Conservation (phyloP, 495 filamentous ascomycete genomes). For the Podospora pseudopauciseta region DNA sequence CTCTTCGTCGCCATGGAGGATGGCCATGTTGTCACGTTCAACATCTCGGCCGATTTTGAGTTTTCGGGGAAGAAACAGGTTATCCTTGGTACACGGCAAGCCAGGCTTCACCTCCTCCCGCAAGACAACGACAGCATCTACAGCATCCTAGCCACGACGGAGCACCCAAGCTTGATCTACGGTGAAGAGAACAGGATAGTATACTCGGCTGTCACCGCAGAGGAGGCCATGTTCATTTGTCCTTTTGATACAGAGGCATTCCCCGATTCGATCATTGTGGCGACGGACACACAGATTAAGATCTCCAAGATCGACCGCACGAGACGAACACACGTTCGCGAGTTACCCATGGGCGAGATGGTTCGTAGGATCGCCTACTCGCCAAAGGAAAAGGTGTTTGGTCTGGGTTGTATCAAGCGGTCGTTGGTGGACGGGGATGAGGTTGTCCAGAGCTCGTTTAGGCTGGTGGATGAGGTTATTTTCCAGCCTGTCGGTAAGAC, state of each 20-base stretch:
- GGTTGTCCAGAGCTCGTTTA: constrained; percentile 46
- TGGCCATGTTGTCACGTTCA: constrained; percentile 84
- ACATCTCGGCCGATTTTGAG: constrained; percentile 57
- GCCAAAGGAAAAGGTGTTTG: constrained; percentile 72
- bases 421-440: constrained; percentile 46
- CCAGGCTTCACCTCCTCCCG: constrained; percentile 74
- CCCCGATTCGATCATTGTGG: constrained; percentile 74
- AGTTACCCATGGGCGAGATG: constrained; percentile 72
- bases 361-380: constrained; percentile 87
- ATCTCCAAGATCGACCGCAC: constrained; percentile 80
- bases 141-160: constrained; percentile 90
- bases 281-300: constrained; percentile 70
- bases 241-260: constrained; percentile 78
- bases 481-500: constrained; percentile 45
- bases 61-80: constrained; percentile 74
- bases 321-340: constrained; percentile 80
- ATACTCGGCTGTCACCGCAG: constrained; percentile 93
- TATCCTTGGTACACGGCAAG: constrained; percentile 80
- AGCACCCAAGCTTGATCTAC: constrained; percentile 91
- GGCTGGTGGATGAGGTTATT: constrained; percentile 50
- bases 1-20: constrained; percentile 94
- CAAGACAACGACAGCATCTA: constrained; percentile 51
- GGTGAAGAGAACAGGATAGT: constrained; percentile 80
- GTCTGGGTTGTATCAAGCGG: constrained; percentile 77
- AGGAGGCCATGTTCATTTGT: constrained; percentile 75